Percentiles rank a stretch among this genome's conserved stretches.
phyloP scores from a whole-genome alignment of 371 early-diverging fungal species.

The Mortierella sp. region DNA sequence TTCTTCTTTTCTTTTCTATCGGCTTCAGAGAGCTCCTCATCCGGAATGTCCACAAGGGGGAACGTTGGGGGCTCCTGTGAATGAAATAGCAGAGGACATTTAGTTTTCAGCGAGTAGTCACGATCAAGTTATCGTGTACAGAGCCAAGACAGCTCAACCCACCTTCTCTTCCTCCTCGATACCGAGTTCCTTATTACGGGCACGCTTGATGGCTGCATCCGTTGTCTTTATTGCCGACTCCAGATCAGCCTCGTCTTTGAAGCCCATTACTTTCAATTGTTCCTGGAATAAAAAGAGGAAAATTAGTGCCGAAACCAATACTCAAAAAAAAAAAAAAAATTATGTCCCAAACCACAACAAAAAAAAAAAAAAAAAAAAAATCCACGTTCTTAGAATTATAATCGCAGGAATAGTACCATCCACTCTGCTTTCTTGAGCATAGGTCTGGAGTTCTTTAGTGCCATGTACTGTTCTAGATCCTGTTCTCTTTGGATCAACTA shows the following conservation, averaged over 20 bases:
- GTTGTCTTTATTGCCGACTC: conserved; percentile 76
- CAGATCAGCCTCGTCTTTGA: conserved; percentile 80
- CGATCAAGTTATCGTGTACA: not conserved
- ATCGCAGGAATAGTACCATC: conserved; percentile 56
- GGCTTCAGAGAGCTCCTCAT: conserved; percentile 80
- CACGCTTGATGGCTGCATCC: conserved; percentile 75
- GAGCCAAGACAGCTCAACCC: no score
- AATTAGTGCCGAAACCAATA: no score
- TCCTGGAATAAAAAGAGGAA: conserved; percentile 52
- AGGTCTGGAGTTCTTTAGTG: conserved; percentile 63
- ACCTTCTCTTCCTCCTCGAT: conserved; percentile 85
- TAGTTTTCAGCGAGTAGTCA: not conserved
- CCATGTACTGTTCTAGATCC: conserved; percentile 68
- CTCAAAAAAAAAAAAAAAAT: no score
- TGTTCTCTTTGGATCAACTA: conserved; percentile 67
- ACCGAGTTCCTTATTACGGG: conserved; percentile 84
- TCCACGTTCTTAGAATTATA: no score
- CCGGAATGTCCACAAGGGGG: conserved; percentile 82
- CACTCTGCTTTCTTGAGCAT: conserved; percentile 65
- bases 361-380: not conserved
- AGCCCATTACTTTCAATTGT: conserved; percentile 71
- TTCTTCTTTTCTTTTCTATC: conserved; percentile 88
- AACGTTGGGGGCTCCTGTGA: conserved; percentile 76
- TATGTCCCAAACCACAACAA: no score
- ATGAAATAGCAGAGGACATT: not conserved